These are phyloP conservation scores for Amaranthus tricolor DNA, from an alignment of 179 eudicot species.

Conservation along the genomic window DNA sequence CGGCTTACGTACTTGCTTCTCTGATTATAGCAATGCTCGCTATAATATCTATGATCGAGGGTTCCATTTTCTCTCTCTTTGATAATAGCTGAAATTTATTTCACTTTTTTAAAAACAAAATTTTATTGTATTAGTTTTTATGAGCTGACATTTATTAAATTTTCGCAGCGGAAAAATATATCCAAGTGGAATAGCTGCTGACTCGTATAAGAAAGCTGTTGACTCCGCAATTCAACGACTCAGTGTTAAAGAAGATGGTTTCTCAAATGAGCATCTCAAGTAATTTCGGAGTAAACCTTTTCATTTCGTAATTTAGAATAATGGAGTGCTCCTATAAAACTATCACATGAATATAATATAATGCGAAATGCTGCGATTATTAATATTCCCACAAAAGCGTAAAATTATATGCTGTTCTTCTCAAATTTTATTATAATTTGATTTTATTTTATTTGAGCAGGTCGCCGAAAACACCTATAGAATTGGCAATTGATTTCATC, in stretches of 20 bases:
- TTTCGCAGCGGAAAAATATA: constrained; percentile 65
- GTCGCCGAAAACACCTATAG: constrained; percentile 72
- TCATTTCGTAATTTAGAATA: not conserved
- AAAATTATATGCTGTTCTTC: no score
- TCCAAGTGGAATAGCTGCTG: constrained; percentile 76
- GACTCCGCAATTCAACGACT: constrained; percentile 69
- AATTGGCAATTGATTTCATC: constrained; percentile 89
- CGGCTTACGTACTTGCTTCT: constrained; percentile 67
- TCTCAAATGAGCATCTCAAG: constrained; percentile 11
- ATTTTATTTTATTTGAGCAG: constrained; percentile 23
- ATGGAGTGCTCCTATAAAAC: no score
- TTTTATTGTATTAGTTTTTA: not conserved
- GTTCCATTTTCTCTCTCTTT: constrained; percentile 30
- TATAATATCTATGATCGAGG: constrained; percentile 74
- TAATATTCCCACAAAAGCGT: no score
- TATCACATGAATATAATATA: no score
- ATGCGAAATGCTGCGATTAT: no score
- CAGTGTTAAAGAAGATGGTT: constrained; percentile 27
- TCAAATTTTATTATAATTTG: not conserved
- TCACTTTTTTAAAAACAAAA: not conserved
- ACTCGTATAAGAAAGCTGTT: constrained; percentile 81
- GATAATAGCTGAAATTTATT: not conserved
- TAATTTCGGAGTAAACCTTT: constrained; percentile 9
- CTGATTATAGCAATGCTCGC: constrained; percentile 89
- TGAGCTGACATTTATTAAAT: not conserved